A percentile compares a stretch with the other conserved stretches of the same genome.
Evolutionary conservation across 495 filamentous ascomycete species (phyloP).

Genomic region (Xylaria telfairii): DNA sequence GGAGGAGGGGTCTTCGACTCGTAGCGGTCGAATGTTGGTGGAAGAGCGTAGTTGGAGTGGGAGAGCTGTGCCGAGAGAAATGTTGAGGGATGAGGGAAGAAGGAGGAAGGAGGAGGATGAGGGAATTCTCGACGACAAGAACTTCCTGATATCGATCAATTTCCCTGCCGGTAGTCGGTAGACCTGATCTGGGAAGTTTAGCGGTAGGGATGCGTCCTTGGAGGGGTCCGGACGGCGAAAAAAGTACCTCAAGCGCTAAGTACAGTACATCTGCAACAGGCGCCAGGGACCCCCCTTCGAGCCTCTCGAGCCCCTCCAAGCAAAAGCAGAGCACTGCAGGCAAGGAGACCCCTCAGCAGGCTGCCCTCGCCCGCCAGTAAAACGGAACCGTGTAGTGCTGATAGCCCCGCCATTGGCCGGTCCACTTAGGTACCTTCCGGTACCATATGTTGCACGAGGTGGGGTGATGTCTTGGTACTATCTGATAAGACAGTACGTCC

Average conservation of each 20-base stretch:
- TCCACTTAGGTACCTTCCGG: neutral
- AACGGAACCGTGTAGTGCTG: constrained; percentile 22
- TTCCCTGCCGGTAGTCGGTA: constrained; percentile 2
- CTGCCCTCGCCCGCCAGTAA: constrained; percentile 15
- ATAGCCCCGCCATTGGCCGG: constrained; percentile 24
- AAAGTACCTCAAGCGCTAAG: constrained; percentile 27
- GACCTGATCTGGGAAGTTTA: neutral
- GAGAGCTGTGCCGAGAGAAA: neutral
- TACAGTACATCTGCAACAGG: too few relatives aligned
- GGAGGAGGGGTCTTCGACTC: neutral
- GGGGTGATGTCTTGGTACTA: neutral
- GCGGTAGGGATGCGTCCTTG: neutral
- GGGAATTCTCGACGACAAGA: constrained; percentile 24
- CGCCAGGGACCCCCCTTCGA: neutral
- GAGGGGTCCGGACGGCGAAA: constrained; percentile 10
- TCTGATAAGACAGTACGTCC: constrained; percentile 11
- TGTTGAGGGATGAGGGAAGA: neutral
- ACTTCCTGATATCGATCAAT: constrained; percentile 6
- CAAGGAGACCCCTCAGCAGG: neutral
- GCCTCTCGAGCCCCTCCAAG: neutral
- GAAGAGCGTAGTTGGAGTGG: neutral
- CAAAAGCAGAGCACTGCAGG: neutral
- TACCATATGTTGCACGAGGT: neutral
- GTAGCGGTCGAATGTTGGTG: neutral
- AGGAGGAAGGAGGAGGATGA: constrained; percentile 26